Evolutionary conservation across 2,329 filamentous ascomycete species (phyloP).

Genomic region (Epichloe hybrida): DNA sequence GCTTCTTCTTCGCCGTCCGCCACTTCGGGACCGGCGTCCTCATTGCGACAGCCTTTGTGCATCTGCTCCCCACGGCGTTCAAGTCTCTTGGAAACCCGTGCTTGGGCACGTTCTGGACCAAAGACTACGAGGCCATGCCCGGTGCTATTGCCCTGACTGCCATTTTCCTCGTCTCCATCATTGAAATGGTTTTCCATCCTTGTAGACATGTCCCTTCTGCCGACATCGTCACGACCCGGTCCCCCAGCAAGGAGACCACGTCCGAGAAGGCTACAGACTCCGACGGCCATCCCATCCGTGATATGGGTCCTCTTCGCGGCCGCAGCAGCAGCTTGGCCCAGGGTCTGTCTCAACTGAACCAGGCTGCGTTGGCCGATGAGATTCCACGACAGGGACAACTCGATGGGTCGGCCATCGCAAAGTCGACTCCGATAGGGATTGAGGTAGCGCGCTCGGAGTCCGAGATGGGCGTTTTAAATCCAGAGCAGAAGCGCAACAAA

Average conservation of each 20-base stretch:
- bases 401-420: background rate
- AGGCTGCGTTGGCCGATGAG: constrained; percentile 5
- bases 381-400: background rate
- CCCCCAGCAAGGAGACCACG: background rate
- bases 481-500: constrained; percentile 46
- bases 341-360: constrained; percentile 17
- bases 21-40: constrained; percentile 70
- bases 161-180: constrained; percentile 62
- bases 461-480: constrained; percentile 15
- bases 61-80: constrained; percentile 56
- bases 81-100: constrained; percentile 49
- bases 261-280: background rate
- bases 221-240: background rate
- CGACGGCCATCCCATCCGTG: constrained; percentile 13
- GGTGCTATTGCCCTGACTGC: constrained; percentile 69
- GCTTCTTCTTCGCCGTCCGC: constrained; percentile 42
- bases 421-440: background rate
- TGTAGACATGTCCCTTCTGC: constrained; percentile 18
- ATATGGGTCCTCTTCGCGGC: constrained; percentile 20
- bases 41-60: constrained; percentile 66
- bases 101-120: constrained; percentile 61
- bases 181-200: constrained; percentile 57
- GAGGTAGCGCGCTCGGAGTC: background rate
- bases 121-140: constrained; percentile 63
- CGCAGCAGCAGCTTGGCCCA: constrained; percentile 21